These are phyloP conservation scores for Berberis thunbergii DNA, from an alignment of 164 flowering plant species.

Conservation along the genomic window DNA sequence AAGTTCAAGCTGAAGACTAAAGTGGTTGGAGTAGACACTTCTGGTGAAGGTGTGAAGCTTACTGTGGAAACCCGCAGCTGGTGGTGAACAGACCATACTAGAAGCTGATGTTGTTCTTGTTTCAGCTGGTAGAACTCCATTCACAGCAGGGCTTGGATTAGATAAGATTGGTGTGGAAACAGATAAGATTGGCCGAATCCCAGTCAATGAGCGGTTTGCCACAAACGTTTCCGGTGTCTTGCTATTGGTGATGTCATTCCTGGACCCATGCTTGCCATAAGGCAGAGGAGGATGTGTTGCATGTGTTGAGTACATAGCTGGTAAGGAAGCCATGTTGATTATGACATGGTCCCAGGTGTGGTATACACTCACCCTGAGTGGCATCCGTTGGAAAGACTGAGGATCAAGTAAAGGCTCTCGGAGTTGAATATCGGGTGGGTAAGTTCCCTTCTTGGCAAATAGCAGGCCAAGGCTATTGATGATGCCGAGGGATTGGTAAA, in stretches of 20 bases:
- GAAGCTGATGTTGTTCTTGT: constrained; percentile 89
- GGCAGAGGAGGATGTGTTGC: constrained; percentile 93
- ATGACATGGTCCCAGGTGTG: constrained; percentile 82
- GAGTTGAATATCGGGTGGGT: constrained; percentile 61
- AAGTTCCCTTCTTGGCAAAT: constrained; percentile 83
- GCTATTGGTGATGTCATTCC: neutral
- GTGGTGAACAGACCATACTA: constrained; percentile 68
- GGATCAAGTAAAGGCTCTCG: constrained; percentile 71
- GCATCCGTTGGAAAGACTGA: constrained; percentile 88
- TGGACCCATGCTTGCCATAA: constrained; percentile 72
- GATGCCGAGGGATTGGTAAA: constrained; percentile 86
- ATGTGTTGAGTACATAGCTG: constrained; percentile 81
- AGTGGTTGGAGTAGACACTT: constrained; percentile 71
- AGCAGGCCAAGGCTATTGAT: constrained; percentile 91
- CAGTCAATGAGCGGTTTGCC: constrained; percentile 50
- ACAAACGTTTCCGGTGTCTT: neutral
- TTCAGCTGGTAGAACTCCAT: constrained; percentile 75
- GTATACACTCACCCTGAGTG: constrained; percentile 88
- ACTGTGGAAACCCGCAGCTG: constrained; percentile 80
- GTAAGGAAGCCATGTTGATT: constrained; percentile 79
- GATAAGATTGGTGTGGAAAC: constrained; percentile 78
- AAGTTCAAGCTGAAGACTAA: constrained; percentile 78
- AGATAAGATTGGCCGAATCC: constrained; percentile 63
- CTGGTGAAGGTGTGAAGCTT: constrained; percentile 56
- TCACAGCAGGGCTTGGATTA: constrained; percentile 54